A percentile compares a stretch with the other conserved stretches of the same genome.
Conservation (phyloP, 441 rosid genomes). For the Macaranga tanarius region DNA sequence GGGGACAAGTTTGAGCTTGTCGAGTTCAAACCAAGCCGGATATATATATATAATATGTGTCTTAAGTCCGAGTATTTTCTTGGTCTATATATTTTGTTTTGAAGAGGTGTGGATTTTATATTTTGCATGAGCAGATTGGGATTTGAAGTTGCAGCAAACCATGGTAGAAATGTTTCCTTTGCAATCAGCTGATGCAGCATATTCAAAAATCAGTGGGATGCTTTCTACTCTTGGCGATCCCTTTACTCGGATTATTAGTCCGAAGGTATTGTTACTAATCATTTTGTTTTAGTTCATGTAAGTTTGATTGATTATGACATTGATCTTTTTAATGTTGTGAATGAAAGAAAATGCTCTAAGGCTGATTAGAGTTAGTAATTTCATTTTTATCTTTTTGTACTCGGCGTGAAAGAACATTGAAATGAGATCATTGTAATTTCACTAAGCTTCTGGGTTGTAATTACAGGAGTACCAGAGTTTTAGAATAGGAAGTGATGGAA, state of each 20-base stretch:
- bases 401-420: neutral
- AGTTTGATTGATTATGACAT: too few relatives aligned
- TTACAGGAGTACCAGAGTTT: conserved; percentile 85
- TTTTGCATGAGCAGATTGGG: conserved; percentile 72
- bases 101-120: too few relatives aligned
- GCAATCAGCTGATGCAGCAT: conserved; percentile 81
- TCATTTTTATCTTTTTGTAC: neutral
- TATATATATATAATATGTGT: too few relatives aligned
- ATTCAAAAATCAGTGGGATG: conserved; percentile 69
- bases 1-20: too few relatives aligned
- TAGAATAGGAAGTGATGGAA: conserved; percentile 86
- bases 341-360: too few relatives aligned
- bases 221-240: conserved; percentile 96
- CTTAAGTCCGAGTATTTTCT: too few relatives aligned
- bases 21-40: too few relatives aligned
- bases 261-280: conserved; percentile 48
- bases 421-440: neutral
- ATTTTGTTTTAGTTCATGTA: neutral
- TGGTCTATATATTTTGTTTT: too few relatives aligned
- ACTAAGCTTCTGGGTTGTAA: neutral
- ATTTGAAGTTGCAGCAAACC: conserved; percentile 78
- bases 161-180: conserved; percentile 92
- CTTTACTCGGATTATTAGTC: conserved; percentile 82
- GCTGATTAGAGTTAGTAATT: neutral
- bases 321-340: too few relatives aligned